Conservation (phyloP, 192 early-diverging fungal genomes). For the Coemansia sp. region DNA sequence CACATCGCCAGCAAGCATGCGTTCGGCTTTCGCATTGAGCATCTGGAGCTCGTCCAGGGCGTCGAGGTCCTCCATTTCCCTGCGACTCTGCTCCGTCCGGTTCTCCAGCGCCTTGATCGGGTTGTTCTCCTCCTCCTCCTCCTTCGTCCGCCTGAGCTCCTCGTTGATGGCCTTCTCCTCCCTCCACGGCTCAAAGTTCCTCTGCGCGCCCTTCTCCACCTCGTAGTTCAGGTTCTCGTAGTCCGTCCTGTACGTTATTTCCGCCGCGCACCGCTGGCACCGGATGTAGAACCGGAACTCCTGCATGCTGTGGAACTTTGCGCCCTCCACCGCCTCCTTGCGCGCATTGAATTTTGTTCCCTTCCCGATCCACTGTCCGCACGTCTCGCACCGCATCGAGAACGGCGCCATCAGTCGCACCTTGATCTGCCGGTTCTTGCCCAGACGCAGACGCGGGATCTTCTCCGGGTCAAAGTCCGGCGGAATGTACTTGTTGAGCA, state of each 20-base stretch:
- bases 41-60: conserved; percentile 93
- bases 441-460: conserved; percentile 79
- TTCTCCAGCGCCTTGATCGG: conserved; percentile 96
- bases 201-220: conserved; percentile 85
- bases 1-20: conserved; percentile 68
- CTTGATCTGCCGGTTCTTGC: conserved; percentile 87
- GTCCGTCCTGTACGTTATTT: conserved; percentile 99
- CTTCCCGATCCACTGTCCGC: conserved; percentile 97
- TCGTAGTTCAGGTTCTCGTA: conserved; percentile 94
- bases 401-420: conserved; percentile 99
- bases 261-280: conserved; percentile 92
- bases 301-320: conserved; percentile 70
- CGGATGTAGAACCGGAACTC: conserved; percentile 82
- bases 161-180: conserved; percentile 68
- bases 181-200: conserved; percentile 96
- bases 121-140: conserved; percentile 85
- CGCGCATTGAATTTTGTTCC: conserved; percentile 98
- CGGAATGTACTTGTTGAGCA: conserved; percentile 95
- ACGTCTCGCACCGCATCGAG: conserved; percentile 96
- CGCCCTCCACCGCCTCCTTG: conserved; percentile 69
- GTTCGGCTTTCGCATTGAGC: conserved; percentile 80
- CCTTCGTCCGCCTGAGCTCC: conserved; percentile 58
- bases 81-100: conserved; percentile 87
- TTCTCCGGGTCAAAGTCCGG: conserved; percentile 98
- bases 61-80: conserved; percentile 98